Base-by-base conservation (phyloP, 805 yeast genomes). In the Pichia membranifaciens region DNA sequence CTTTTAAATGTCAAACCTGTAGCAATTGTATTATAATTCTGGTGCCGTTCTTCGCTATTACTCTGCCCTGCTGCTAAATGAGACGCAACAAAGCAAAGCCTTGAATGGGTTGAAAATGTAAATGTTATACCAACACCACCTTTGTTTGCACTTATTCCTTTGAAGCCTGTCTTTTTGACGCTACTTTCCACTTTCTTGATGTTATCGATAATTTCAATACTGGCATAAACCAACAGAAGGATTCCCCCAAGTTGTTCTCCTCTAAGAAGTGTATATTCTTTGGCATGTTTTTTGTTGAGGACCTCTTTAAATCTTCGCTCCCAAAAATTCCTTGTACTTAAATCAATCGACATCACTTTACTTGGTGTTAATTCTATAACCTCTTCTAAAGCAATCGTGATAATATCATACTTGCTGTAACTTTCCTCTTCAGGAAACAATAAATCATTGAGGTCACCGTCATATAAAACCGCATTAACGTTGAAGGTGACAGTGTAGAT, bases 1-100 rank as follows among this genome's bases (percentile, higher is more conserved):
- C 66, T 74, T n/a, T 80, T 73, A 60, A 86, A 86, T 49, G 79
- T 70, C 28, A 85, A 70, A 5, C 86, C 87, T 49, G 78, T 81
- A 2, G 82, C 72, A 29, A 93, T 82, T 1, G 90, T 79, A 54
- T 87, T 87, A 56, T 86, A 87, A 61, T 93, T 95, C 54, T 81
- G 82, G 59, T 87, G 95, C 48, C 99, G 72, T 64, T 91, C 96
- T 29, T 82, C 86, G 13, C 79, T 73, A 59, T 87, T 82, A 50
- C 81, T 80, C 51, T 84, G 75, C 0, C 99, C 99, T 2, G 99
- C 99, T 1, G 98, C 97, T 48, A 93, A 71, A 70, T 93, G 99
- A 3, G 95, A 81, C 3, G 82, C 81, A 12, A 91, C 79, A 54
- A 91, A 78, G 58, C 96, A 87, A 44, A 93, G 66, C 25, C 77